phyloP scores from a whole-genome alignment of 169 alveolate species.

The Besnoitia besnoiti region DNA sequence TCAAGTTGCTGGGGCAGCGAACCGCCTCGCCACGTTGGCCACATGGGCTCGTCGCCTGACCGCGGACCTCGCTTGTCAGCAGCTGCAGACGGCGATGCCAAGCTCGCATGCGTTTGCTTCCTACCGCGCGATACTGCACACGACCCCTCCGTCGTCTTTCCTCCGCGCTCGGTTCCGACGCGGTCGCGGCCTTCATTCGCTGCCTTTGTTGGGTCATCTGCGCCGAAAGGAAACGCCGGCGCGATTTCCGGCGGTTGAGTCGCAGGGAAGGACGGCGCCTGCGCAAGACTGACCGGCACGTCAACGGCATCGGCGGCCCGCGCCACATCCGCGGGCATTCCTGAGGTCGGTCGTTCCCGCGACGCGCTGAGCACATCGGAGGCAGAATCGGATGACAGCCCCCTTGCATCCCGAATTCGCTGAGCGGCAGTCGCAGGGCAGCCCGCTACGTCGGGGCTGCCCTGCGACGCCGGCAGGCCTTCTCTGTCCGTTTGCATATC shows the following conservation, averaged over 20 bases:
- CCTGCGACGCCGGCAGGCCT: no score
- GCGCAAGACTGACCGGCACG: not conserved
- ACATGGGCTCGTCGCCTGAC: no score
- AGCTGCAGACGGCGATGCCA: no score
- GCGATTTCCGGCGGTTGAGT: not conserved
- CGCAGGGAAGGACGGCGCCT: not conserved
- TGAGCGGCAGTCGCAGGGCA: no score
- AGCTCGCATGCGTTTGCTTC: no score
- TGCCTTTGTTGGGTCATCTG: not conserved
- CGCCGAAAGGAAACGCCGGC: constrained; percentile 6
- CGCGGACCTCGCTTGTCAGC: no score
- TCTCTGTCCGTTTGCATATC: no score
- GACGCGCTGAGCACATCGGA: not conserved
- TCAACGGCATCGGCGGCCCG: not conserved
- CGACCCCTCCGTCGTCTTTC: not conserved
- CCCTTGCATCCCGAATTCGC: no score
- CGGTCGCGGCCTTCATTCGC: not conserved
- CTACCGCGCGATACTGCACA: no score
- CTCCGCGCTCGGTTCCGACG: not conserved
- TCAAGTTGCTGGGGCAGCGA: not conserved
- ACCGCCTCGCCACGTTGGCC: not conserved
- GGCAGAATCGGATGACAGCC: no score
- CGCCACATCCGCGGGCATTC: not conserved
- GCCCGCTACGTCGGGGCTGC: no score
- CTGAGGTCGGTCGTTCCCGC: not conserved